phyloP scores from a whole-genome alignment of 345 rosid species.

The Aegle marmelos region DNA sequence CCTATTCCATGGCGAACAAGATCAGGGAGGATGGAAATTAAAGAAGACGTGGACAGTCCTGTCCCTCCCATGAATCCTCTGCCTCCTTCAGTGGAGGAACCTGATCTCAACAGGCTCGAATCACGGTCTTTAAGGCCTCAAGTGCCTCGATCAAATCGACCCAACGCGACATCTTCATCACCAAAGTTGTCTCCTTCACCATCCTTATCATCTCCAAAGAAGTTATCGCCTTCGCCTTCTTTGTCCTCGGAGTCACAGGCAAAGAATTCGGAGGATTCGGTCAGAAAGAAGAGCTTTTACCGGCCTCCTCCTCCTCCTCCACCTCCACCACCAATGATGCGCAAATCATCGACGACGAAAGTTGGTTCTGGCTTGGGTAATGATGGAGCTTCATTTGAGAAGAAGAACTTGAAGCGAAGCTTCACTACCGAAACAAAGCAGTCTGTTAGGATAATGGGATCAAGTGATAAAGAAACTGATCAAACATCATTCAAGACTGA shows the following conservation, averaged over 20 bases:
- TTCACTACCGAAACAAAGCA: constrained; percentile 25
- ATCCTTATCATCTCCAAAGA: constrained; percentile 41
- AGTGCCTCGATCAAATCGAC: constrained; percentile 23
- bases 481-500: constrained; percentile 22
- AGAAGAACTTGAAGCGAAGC: constrained; percentile 24
- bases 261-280: constrained; percentile 43
- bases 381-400: constrained; percentile 22
- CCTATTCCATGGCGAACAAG: constrained; percentile 97
- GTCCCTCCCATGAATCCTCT: constrained; percentile 11
- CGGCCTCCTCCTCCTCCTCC: constrained; percentile 57
- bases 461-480: constrained; percentile 31
- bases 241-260: constrained; percentile 37
- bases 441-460: constrained; percentile 26
- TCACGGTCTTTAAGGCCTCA: constrained; percentile 28
- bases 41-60: constrained; percentile 30
- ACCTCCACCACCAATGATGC: constrained; percentile 47
- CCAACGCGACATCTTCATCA: constrained; percentile 33
- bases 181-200: constrained; percentile 43
- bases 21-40: constrained; percentile 65
- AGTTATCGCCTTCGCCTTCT: constrained; percentile 38
- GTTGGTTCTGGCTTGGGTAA: constrained; percentile 12
- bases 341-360: constrained; percentile 36
- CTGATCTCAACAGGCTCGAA: constrained; percentile 24
- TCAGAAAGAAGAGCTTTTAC: constrained; percentile 45
- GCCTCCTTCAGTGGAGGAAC: constrained; percentile 33